Conservation (phyloP, 106 monocot genomes). For the Dendrobium chrysotoxum region DNA sequence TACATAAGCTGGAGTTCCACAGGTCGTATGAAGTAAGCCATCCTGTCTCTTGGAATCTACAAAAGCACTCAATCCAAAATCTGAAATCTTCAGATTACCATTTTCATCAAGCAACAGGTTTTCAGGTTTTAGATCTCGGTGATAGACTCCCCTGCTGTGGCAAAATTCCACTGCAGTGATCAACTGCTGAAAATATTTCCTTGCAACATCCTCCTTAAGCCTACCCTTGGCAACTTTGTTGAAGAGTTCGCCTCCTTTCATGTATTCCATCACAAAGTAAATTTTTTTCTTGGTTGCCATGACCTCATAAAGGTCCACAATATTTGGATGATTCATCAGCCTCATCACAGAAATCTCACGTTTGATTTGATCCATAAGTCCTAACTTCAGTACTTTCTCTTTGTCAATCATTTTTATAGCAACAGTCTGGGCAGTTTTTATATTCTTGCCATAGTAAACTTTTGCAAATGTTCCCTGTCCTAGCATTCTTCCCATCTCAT, state of each 20-base stretch:
- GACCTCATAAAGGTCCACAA: conserved; percentile 37
- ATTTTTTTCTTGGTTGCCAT: conserved; percentile 45
- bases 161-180: conserved; percentile 57
- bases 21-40: conserved; percentile 62
- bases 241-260: conserved; percentile 37
- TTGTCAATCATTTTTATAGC: conserved; percentile 42
- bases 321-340: conserved; percentile 28
- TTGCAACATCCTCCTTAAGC: conserved; percentile 29
- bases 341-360: conserved; percentile 42
- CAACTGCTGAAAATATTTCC: conserved; percentile 57
- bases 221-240: conserved; percentile 30
- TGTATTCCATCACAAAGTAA: conserved; percentile 34
- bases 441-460: conserved; percentile 20
- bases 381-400: conserved; percentile 31
- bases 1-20: conserved; percentile 66
- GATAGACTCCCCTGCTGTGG: conserved; percentile 57
- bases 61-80: conserved; percentile 67
- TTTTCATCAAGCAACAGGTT: conserved; percentile 52
- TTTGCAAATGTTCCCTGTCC: conserved; percentile 29
- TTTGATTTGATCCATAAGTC: conserved; percentile 37
- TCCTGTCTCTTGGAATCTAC: conserved; percentile 49
- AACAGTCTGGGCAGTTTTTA: conserved; percentile 21
- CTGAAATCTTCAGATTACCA: conserved; percentile 54
- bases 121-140: conserved; percentile 60
- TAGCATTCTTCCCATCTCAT: conserved; percentile 23